phyloP scores from a whole-genome alignment of 139 green algal genomes.

The Chlamydomonas asymmetrica region DNA sequence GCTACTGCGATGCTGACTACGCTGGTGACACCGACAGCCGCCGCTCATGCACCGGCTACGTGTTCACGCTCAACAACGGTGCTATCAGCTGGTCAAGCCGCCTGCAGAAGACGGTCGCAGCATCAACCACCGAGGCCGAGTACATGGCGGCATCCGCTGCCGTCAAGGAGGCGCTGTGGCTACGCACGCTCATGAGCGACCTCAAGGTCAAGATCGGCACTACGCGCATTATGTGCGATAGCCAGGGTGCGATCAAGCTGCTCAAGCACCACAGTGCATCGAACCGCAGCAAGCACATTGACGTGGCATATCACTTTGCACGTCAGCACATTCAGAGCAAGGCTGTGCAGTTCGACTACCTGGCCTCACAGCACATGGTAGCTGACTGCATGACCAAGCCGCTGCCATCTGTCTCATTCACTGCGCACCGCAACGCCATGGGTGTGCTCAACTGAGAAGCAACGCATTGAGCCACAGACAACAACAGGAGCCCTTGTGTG shows the following conservation, averaged over 20 bases:
- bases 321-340: constrained; percentile 14
- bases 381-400: constrained; percentile 43
- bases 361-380: constrained; percentile 13
- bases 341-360: constrained; percentile 29
- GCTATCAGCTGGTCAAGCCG: constrained; percentile 45
- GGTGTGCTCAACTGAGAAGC: no score
- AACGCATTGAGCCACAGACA: no score
- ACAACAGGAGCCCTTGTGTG: no score
- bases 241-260: constrained; percentile 39
- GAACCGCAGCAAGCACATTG: constrained; percentile 45
- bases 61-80: no score
- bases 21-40: no score
- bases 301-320: constrained; percentile 37
- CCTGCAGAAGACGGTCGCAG: constrained; percentile 53
- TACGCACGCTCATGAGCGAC: constrained; percentile 36
- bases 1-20: no score
- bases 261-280: constrained; percentile 30
- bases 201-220: neutral
- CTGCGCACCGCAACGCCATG: constrained; percentile 8
- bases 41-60: no score
- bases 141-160: constrained; percentile 47
- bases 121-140: constrained; percentile 47
- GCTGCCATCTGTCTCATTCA: constrained; percentile 11
- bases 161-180: constrained; percentile 52
- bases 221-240: constrained; percentile 28